Base-by-base conservation (phyloP, 805 yeast species). In the Kodamaea fukazawae region DNA sequence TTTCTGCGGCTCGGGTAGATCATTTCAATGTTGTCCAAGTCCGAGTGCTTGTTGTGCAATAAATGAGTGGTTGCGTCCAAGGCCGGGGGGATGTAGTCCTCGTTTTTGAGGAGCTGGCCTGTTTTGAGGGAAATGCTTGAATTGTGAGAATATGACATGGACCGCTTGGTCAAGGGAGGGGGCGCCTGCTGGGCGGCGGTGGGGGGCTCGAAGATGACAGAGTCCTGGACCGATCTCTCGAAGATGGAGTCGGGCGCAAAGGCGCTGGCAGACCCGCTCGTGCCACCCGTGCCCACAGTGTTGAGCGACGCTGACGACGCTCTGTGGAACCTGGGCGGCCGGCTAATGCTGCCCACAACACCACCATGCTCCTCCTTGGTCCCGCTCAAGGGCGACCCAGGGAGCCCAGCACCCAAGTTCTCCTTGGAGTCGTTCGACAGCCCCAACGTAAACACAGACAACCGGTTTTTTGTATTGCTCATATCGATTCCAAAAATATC, bases 1-100 rank as follows among this genome's bases (percentile, higher is more conserved):
- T 79, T 76, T 46, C 83, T 70, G 42, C 83, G 65, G 32, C 50
- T 51, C 26, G 82, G 66, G 50, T 81, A 80, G 12, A 86, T 79
- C 61, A 87, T 76, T 44, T 85, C 90, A 10, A 86, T 79, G 40
- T 76, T 73, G 48, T 84, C 83, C 44, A 88, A 72, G 51, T 83
- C 77, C 4, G 83, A 68, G 32, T 68, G 62, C 50, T 79, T 80
- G 10, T 81, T 75, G 31, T 80, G 70, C 27, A 85, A 67, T 44
- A 83, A 78, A 13, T 81, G 73, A 4, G 93, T 76, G 7, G 95
- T 87, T 15, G 75, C 75, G 51, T 86, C 95, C 49, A 87, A 67
- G 5, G 86, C 86, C 0, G 96, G 90, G 2, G 95, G 85, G 14
- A 87, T 85, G 49, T 63, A 76, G 59, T 88, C 85, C 58, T 86